Evolutionary conservation across 2,329 filamentous ascomycete species (phyloP), one percentile per base, ranked within the genome.

Genomic region (Diaporthe sp.): DNA sequence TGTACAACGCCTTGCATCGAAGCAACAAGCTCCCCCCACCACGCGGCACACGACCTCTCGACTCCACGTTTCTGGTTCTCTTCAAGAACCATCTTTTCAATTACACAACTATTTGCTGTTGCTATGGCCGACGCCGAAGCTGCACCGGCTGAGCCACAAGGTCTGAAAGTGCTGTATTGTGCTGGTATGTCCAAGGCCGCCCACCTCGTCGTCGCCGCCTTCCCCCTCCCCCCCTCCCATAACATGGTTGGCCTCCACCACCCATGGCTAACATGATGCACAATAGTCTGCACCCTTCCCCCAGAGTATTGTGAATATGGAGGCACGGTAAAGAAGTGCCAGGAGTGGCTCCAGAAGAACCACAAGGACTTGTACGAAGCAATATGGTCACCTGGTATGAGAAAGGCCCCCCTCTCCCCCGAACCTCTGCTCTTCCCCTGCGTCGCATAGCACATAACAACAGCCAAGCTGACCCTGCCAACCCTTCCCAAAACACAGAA

Each of bases 221-320:
- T n/a, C n/a, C n/a, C n/a, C 61, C 50, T 58, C 70, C 75, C 72
- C 70, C 68, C 71, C 50, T 22, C 51, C 69, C 53, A 22, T 56
- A 27, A 27, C 72, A 53, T 37, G 59, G n/a, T n/a, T n/a, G n/a
- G n/a, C 51, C 66, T 58, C 37, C 73, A 27, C 58, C 56, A 37
- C 12, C 47, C 12, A 25, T n/a, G 47, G 66, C 75, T 78, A 76
- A 78, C 72, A 70, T 19, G 71, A 77, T 37, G 27, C 44, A 32
- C 71, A 51, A 51, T 35, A 93, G 91, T 92, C 66, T 93, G 91
- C 84, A 89, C 89, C 75, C 84, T 93, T 72, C 91, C 91, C 47
- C 91, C 91, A 71, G 91, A 93, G 97, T 99, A 98, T 87, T 99
- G 97, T 88, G 97, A 99, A 86, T 98, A 98, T 85, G 97, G 97